These are phyloP conservation scores for Cymbopogon flexuosus DNA, from an alignment of 202 grass and related monocot genomes.

Conservation along the genomic window DNA sequence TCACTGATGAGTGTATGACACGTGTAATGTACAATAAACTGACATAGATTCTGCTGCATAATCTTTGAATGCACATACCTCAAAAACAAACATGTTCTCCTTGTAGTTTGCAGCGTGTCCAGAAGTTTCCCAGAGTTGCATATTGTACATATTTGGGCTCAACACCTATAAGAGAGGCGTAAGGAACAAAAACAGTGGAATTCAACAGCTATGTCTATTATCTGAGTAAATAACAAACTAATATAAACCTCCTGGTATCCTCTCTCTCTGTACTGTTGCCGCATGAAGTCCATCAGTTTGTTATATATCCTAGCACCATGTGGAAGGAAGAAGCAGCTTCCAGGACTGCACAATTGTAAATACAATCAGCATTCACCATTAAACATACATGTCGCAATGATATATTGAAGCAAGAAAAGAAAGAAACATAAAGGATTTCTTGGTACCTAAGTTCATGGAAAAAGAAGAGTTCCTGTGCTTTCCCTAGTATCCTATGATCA, in stretches of 20 bases:
- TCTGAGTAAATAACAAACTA: constrained; percentile 14
- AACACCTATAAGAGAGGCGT: constrained; percentile 49
- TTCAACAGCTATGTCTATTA: not conserved
- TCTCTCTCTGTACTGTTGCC: constrained; percentile 72
- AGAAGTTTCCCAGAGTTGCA: constrained; percentile 99
- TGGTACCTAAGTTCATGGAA: constrained; percentile 98
- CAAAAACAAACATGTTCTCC: constrained; percentile 99
- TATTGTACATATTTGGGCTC: constrained; percentile 97
- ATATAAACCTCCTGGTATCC: constrained; percentile 77
- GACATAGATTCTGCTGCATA: not conserved
- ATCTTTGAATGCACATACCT: constrained; percentile 47
- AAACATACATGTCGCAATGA: not conserved
- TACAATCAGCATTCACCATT: not conserved
- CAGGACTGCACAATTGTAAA: constrained; percentile 60
- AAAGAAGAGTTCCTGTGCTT: constrained; percentile 95
- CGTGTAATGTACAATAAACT: not conserved
- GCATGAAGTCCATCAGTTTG: constrained; percentile 89
- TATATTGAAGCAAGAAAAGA: not conserved
- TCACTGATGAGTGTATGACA: not conserved
- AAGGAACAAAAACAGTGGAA: constrained; percentile 17
- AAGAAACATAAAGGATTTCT: constrained; percentile 22
- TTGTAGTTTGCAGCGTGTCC: constrained; percentile 97
- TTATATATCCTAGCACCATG: constrained; percentile 95
- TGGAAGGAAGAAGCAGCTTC: constrained; percentile 97
- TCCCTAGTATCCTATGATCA: constrained; percentile 84